These are phyloP conservation scores for Capsella bursapastoris DNA, from an alignment of 345 rosid species.

Conservation along the genomic window DNA sequence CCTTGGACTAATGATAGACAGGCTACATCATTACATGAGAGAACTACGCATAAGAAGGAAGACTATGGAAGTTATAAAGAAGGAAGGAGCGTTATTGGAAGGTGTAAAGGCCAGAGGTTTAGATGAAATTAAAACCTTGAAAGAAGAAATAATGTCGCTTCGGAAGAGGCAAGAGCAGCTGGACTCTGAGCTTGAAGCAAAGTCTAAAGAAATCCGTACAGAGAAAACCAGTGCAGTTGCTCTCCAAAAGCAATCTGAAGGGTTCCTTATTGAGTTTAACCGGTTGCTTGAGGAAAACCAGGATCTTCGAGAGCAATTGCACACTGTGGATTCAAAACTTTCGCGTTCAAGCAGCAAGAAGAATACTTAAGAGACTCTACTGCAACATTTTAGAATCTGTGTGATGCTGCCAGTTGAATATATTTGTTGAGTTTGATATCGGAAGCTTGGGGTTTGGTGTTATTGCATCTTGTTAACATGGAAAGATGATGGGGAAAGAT, in stretches of 20 bases:
- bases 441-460: conserved; percentile 16
- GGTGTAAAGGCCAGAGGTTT: conserved; percentile 56
- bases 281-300: conserved; percentile 87
- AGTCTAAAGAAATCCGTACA: conserved; percentile 54
- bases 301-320: conserved; percentile 65
- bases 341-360: conserved; percentile 78
- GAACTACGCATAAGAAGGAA: conserved; percentile 83
- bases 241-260: conserved; percentile 90
- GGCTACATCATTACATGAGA: conserved; percentile 86
- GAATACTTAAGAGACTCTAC: conserved; percentile 50
- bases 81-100: conserved; percentile 63
- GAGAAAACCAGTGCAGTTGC: conserved; percentile 80
- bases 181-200: conserved; percentile 57
- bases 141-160: conserved; percentile 56
- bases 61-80: conserved; percentile 75
- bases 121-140: conserved; percentile 62
- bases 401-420: conserved; percentile 16
- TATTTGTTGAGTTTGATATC: conserved; percentile 10
- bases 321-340: conserved; percentile 59
- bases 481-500: conserved; percentile 17
- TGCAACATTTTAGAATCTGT: conserved; percentile 5
- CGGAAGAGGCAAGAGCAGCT: conserved; percentile 54
- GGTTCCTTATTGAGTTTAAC: conserved; percentile 89
- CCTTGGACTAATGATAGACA: conserved; percentile 85
- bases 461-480: conserved; percentile 29